These are phyloP conservation scores for Gaeumannomyces tritici DNA, from an alignment of 2,329 filamentous ascomycete genomes.

Conservation along the genomic window DNA sequence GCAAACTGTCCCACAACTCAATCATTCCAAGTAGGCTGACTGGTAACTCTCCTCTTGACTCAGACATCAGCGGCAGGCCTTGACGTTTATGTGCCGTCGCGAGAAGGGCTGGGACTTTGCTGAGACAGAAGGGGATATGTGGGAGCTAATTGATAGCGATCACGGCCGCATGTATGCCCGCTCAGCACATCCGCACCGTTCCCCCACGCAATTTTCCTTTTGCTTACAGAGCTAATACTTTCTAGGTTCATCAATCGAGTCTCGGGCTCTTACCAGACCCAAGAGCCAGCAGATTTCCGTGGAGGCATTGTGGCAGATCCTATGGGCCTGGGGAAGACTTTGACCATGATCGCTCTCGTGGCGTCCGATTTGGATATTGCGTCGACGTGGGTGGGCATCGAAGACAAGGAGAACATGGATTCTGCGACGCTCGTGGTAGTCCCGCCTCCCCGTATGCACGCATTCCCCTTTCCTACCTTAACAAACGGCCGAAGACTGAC, in stretches of 20 bases:
- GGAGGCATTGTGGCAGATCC: conserved; percentile 35
- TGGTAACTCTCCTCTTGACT: background rate
- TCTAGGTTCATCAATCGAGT: conserved; percentile 24
- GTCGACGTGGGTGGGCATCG: background rate
- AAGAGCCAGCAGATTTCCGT: conserved; percentile 22
- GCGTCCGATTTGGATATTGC: conserved; percentile 16
- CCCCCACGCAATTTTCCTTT: background rate
- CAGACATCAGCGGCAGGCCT: conserved; percentile 32
- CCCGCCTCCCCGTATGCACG: background rate
- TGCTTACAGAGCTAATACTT: background rate
- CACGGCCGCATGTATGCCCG: background rate
- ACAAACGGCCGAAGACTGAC: background rate
- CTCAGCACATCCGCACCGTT: background rate
- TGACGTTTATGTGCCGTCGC: conserved; percentile 29
- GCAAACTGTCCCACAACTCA: background rate
- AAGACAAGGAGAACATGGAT: background rate
- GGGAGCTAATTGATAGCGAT: background rate
- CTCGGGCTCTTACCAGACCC: conserved; percentile 14
- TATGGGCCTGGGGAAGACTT: conserved; percentile 36
- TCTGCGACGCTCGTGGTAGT: background rate
- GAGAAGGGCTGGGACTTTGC: conserved; percentile 27
- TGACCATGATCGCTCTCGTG: conserved; percentile 30
- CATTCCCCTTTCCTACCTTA: no score
- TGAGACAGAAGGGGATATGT: background rate
- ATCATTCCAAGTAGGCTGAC: background rate